These are phyloP conservation scores for Chalciporus pseudorubinellus DNA, from an alignment of 768 basidiomycete species.

Conservation along the genomic window DNA sequence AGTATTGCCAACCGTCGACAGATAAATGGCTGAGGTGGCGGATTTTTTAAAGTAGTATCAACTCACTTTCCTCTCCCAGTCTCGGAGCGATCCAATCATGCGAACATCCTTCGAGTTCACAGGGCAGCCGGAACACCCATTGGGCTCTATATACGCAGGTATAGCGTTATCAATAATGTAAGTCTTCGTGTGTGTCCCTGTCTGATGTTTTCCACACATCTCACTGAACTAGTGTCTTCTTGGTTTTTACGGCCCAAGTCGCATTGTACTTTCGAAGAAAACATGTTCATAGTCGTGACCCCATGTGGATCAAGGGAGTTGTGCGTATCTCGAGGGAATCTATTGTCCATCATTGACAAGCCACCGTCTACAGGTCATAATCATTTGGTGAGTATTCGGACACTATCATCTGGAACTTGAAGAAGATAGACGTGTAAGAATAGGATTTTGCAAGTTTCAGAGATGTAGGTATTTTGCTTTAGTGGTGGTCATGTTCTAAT, in stretches of 20 bases:
- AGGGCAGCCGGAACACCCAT: neutral
- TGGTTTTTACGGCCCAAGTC: conserved; percentile 24
- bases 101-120: conserved; percentile 1
- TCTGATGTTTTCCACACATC: neutral
- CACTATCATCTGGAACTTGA: neutral
- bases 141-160: conserved; percentile 8
- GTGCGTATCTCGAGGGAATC: conserved; percentile 6
- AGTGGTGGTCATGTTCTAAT: neutral
- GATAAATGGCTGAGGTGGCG: neutral
- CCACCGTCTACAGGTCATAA: conserved; percentile 10
- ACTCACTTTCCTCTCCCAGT: neutral
- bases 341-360: neutral
- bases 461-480: conserved; percentile 7
- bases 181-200: neutral
- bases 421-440: conserved; percentile 4
- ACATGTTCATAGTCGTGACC: conserved; percentile 13
- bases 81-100: conserved; percentile 6
- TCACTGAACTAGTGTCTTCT: conserved; percentile 11
- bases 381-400: conserved; percentile 20
- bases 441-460: conserved; percentile 20
- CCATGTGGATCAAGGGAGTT: conserved; percentile 21
- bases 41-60: too few relatives aligned
- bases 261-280: conserved; percentile 22
- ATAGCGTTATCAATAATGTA: conserved; percentile 16
- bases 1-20: neutral